Evolutionary conservation across 129 eudicot species (phyloP), one percentile per base, ranked within the genome.

Genomic region (Chrysanthemum seticuspe): DNA sequence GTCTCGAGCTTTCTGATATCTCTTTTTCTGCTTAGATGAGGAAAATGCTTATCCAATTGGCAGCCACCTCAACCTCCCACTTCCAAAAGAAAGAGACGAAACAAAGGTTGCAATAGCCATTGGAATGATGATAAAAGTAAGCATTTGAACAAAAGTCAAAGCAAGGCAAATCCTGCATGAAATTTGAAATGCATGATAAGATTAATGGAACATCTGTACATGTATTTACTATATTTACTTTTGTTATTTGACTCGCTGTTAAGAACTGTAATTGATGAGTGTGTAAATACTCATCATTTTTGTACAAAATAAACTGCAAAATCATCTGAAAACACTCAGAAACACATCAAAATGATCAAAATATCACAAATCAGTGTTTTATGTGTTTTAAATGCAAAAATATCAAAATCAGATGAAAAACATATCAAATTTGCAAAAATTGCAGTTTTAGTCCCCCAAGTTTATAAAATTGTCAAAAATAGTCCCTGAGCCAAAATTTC

Each of bases 31-130:
- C 58, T 45, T 74, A 13, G 53, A 23, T 47, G 67, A 59, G 25
- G 57, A 61, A 40, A 13, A 74, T 62, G 40, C 31, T 74, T 74
- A 74, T 74, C 78, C 71, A 51, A 50, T 63, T 74, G 63, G 53
- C 63, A 74, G 62, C 63, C 54, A 16, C 53, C 34, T 62, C 78
- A 15, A 62, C 27, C 13, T 51, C 52, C 29, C 63, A 74, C 12
- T 13, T n/a, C 21, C 25, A 68, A 25, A 55, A 25, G 62, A 68
- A 69, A 69, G 55, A 4, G 47, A 53, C 2, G 23, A 27, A 68
- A 68, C 27, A 40, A 40, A 6, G 47, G 10, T 40, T 40, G 47
- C 47, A 40, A 40, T 6, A 40, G 47, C 47, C 47, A 40, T 40
- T 40, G 47, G 47, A 40, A 40, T 7, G 47, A 6, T 40, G 47